phyloP scores from a whole-genome alignment of 2,329 filamentous ascomycete genomes.

The Trichoderma sp. region DNA sequence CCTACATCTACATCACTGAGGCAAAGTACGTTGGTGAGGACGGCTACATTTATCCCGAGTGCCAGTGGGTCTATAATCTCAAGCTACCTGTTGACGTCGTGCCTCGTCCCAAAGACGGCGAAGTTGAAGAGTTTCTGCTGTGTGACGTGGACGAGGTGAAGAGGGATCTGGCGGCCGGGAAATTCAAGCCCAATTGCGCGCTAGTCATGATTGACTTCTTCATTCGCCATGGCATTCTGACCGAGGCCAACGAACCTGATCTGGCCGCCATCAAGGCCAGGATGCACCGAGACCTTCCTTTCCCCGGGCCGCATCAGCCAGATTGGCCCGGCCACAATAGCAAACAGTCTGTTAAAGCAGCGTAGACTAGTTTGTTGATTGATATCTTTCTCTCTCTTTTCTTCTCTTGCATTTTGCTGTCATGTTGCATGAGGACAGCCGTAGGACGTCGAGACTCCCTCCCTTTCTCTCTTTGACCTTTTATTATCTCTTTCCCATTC shows the following conservation, averaged over 20 bases:
- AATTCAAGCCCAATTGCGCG: conserved; percentile 93
- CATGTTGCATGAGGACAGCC: neutral
- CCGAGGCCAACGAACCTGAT: conserved; percentile 73
- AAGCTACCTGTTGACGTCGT: conserved; percentile 68
- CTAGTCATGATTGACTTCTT: conserved; percentile 87
- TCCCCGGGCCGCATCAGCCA: conserved; percentile 66
- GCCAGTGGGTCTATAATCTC: conserved; percentile 89
- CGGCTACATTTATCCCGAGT: conserved; percentile 84
- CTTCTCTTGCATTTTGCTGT: neutral
- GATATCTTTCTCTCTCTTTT: neutral
- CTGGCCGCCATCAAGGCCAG: conserved; percentile 74
- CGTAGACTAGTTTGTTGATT: neutral
- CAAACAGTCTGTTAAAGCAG: neutral
- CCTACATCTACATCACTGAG: conserved; percentile 82
- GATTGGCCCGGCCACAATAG: conserved; percentile 34
- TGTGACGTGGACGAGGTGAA: conserved; percentile 76
- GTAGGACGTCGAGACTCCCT: neutral
- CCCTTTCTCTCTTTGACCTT: neutral
- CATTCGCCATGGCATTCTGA: conserved; percentile 79
- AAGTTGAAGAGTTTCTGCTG: conserved; percentile 83
- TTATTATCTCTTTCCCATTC: neutral
- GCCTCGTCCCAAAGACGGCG: conserved; percentile 79
- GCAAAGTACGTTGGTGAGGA: conserved; percentile 75
- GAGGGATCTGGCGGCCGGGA: conserved; percentile 65
- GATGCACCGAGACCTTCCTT: conserved; percentile 77